phyloP scores from a whole-genome alignment of 768 basidiomycete genomes.

The Naganishia vaughanmartiniae region DNA sequence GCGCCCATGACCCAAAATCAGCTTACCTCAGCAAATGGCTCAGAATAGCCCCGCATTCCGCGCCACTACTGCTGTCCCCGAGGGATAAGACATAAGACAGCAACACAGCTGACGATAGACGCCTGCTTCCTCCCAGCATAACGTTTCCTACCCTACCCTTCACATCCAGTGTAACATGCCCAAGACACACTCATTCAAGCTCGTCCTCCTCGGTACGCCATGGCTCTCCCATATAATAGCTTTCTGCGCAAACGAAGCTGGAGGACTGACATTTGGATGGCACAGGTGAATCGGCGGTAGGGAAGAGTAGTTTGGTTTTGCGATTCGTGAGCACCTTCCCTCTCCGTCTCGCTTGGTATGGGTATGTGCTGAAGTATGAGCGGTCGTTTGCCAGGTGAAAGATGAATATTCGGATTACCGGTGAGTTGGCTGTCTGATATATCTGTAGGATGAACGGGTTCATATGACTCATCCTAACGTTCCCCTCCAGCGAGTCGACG shows the following conservation, averaged over 20 bases:
- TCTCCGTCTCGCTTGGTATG: slow-evolving; percentile 2
- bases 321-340: slow-evolving; percentile 74
- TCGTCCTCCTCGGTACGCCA: slow-evolving; percentile 81
- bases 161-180: slow-evolving; percentile 1
- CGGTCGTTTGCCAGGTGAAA: slow-evolving; percentile 46
- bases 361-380: not conserved
- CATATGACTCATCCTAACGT: too few relatives aligned
- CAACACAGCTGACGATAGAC: not conserved
- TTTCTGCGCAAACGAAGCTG: too few relatives aligned
- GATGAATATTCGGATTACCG: slow-evolving; percentile 54
- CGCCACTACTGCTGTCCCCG: too few relatives aligned
- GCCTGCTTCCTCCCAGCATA: not conserved
- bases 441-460: not conserved
- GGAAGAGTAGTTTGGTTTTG: slow-evolving; percentile 86
- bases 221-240: too few relatives aligned
- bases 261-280: too few relatives aligned
- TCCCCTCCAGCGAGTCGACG: slow-evolving; percentile 44
- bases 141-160: not conserved
- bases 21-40: too few relatives aligned
- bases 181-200: slow-evolving; percentile 65
- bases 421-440: slow-evolving; percentile 33
- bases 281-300: slow-evolving; percentile 92
- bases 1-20: too few relatives aligned
- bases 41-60: too few relatives aligned
- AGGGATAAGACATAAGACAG: too few relatives aligned